Evolutionary conservation across 2,329 filamentous ascomycete species (phyloP).

Genomic region (Escovopsis weberi): DNA sequence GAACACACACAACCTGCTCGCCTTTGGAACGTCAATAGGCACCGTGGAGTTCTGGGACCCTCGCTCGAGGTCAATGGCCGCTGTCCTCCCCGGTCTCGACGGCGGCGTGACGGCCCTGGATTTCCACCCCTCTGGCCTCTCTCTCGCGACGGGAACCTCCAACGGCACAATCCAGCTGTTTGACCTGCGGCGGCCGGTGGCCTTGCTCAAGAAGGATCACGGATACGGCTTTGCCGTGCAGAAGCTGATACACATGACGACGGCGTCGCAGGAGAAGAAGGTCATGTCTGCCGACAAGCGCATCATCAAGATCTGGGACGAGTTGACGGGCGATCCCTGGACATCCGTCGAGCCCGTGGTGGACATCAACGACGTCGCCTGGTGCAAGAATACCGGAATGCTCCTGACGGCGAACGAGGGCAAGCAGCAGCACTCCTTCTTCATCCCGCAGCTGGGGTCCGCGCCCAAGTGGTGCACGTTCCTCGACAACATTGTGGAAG

Average conservation of each 20-base stretch:
- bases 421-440: conserved; percentile 86
- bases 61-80: conserved; percentile 66
- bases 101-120: conserved; percentile 75
- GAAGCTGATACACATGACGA: conserved; percentile 61
- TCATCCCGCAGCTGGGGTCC: conserved; percentile 83
- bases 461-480: conserved; percentile 94
- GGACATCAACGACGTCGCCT: conserved; percentile 87
- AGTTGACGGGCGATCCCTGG: conserved; percentile 71
- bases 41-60: conserved; percentile 97
- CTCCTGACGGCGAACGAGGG: conserved; percentile 94
- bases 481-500: conserved; percentile 93
- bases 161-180: conserved; percentile 81
- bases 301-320: conserved; percentile 95
- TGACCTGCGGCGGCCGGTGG: conserved; percentile 76
- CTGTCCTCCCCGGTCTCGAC: conserved; percentile 53
- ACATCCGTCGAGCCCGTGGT: conserved; percentile 90
- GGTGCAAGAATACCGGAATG: conserved; percentile 89
- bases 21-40: conserved; percentile 89
- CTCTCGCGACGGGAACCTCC: conserved; percentile 75
- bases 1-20: conserved; percentile 73
- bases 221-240: conserved; percentile 90
- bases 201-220: conserved; percentile 83
- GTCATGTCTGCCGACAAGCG: conserved; percentile 85
- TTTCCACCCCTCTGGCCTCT: conserved; percentile 72
- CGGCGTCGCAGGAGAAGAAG: conserved; percentile 64